Evolutionary conservation across 495 filamentous ascomycete species (phyloP).

Genomic region (Acidiella bohemica): DNA sequence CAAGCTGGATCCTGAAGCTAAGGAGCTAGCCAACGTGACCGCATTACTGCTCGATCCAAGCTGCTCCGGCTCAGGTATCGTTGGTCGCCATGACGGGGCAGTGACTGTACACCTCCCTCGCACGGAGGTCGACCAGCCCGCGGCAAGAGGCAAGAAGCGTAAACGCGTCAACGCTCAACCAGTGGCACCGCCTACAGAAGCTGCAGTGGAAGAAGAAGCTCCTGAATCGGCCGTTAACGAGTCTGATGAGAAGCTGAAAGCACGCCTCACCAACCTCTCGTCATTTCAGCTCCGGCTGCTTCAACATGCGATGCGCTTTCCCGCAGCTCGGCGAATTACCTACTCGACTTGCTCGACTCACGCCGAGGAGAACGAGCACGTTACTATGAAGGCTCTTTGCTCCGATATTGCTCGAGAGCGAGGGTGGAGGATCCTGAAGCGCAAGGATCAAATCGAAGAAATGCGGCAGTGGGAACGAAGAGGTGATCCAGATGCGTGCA

Average conservation of each 20-base stretch:
- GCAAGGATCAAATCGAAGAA: constrained; percentile 57
- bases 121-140: neutral
- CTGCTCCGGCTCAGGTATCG: constrained; percentile 88
- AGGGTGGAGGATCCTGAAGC: constrained; percentile 62
- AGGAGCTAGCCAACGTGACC: constrained; percentile 43
- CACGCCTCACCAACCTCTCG: constrained; percentile 46
- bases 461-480: constrained; percentile 59
- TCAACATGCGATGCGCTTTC: constrained; percentile 57
- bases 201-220: neutral
- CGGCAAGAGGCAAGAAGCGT: constrained; percentile 15
- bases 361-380: constrained; percentile 72
- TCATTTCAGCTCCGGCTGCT: constrained; percentile 29
- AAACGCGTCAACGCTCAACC: constrained; percentile 3
- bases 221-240: constrained; percentile 1
- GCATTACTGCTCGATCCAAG: constrained; percentile 79
- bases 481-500: constrained; percentile 30
- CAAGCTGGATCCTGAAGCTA: constrained; percentile 46
- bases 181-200: neutral
- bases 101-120: constrained; percentile 43
- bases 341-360: constrained; percentile 92
- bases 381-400: constrained; percentile 54
- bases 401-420: constrained; percentile 49
- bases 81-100: constrained; percentile 59
- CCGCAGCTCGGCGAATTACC: constrained; percentile 58
- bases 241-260: constrained; percentile 17